Evolutionary conservation across 176 grass and related monocot genomes (phyloP).

Genomic region (Ananas comosus): DNA sequence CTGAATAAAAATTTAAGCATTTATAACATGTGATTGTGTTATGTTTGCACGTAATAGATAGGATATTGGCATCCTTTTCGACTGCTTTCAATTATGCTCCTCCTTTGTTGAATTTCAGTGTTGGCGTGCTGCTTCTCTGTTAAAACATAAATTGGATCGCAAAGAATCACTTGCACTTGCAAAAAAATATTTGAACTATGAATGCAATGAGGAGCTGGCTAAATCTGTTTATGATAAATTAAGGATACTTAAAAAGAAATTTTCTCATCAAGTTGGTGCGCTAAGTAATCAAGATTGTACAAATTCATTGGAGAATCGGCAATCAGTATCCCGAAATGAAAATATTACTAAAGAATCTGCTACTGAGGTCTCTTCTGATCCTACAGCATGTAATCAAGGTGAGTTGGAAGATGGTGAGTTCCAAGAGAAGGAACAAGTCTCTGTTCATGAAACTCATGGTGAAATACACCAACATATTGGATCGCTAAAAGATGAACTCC

Average conservation of each 20-base stretch:
- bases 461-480: conserved; percentile 11
- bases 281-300: conserved; percentile 16
- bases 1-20: too few species aligned
- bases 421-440: conserved; percentile 23
- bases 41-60: too few species aligned
- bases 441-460: conserved; percentile 19
- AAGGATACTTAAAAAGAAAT: conserved; percentile 60
- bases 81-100: neutral
- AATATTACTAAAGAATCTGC: conserved; percentile 13
- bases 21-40: too few species aligned
- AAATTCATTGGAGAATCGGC: conserved; percentile 10
- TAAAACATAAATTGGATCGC: conserved; percentile 63
- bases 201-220: conserved; percentile 41
- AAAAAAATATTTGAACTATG: conserved; percentile 50
- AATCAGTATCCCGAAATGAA: conserved; percentile 21
- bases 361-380: conserved; percentile 15
- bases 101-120: conserved; percentile 40
- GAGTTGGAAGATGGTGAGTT: conserved; percentile 23
- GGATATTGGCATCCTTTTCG: too few species aligned
- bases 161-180: conserved; percentile 57
- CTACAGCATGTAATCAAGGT: conserved; percentile 12
- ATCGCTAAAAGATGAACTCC: conserved; percentile 28
- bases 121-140: conserved; percentile 88
- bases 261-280: conserved; percentile 34
- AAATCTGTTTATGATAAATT: conserved; percentile 61